A percentile compares a stretch with the other conserved stretches of the same genome.
phyloP scores from a whole-genome alignment of 2,329 filamentous ascomycete genomes.

The Truncatella angustata region DNA sequence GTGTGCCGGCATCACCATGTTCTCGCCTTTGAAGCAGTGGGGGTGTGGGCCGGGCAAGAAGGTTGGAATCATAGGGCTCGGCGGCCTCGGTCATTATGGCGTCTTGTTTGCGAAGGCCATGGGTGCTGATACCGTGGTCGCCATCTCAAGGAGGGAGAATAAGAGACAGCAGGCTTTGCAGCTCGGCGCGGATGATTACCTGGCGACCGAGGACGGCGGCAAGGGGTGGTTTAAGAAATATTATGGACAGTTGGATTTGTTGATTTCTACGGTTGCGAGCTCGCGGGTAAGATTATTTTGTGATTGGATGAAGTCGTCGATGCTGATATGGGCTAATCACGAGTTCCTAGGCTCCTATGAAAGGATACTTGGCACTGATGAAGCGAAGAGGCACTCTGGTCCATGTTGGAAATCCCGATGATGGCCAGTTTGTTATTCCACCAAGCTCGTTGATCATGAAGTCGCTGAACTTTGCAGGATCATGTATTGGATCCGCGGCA shows the following conservation, averaged over 20 bases:
- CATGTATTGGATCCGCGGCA: constrained; percentile 38
- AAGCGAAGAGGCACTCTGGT: constrained; percentile 59
- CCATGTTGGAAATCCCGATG: constrained; percentile 63
- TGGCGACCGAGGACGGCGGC: constrained; percentile 38
- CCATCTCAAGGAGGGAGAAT: constrained; percentile 45
- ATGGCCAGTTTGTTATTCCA: constrained; percentile 21
- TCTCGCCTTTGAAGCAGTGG: constrained; percentile 55
- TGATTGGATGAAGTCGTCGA: too few relatives aligned
- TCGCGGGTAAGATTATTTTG: constrained; percentile 18
- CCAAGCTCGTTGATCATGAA: constrained; percentile 38
- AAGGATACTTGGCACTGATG: constrained; percentile 56
- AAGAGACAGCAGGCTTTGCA: constrained; percentile 50
- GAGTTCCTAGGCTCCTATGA: constrained; percentile 47
- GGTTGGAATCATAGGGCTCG: constrained; percentile 65
- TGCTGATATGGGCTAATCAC: not conserved
- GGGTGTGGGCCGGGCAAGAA: constrained; percentile 60
- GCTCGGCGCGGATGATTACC: constrained; percentile 45
- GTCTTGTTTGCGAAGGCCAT: constrained; percentile 63
- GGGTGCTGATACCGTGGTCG: constrained; percentile 53
- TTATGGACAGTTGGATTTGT: constrained; percentile 46
- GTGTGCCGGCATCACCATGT: constrained; percentile 65
- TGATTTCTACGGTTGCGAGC: constrained; percentile 50
- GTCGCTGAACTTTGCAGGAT: constrained; percentile 42
- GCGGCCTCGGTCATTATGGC: constrained; percentile 64
- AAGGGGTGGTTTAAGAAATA: constrained; percentile 49